Conservation (phyloP, 768 basidiomycete genomes). For the Leccinellum albellum region DNA sequence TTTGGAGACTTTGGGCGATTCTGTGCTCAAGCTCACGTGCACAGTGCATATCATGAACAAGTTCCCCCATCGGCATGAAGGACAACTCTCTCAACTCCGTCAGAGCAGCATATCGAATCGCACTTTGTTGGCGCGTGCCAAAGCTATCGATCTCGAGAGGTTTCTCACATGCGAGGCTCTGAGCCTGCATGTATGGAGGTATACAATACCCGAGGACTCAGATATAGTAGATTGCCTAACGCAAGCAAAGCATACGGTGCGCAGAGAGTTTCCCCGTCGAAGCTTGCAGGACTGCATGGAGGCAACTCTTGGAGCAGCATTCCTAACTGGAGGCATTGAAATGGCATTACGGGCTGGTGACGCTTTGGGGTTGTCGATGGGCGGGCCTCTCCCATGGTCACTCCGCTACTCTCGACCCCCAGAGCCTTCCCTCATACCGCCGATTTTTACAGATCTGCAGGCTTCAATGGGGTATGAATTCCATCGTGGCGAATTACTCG, state of each 20-base stretch:
- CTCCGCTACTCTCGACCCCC: conserved; percentile 45
- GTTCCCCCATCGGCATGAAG: conserved; percentile 77
- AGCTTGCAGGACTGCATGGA: conserved; percentile 89
- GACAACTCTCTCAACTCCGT: conserved; percentile 68
- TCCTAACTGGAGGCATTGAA: conserved; percentile 65
- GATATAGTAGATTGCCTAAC: conserved; percentile 31
- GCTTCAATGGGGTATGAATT: conserved; percentile 69
- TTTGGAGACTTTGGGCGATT: conserved; percentile 84
- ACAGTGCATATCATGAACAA: conserved; percentile 76
- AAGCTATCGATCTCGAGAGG: conserved; percentile 56
- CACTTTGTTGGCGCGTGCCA: conserved; percentile 64
- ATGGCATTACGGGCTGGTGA: conserved; percentile 65
- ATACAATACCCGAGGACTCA: conserved; percentile 38
- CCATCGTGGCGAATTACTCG: conserved; percentile 53
- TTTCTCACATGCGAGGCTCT: conserved; percentile 61
- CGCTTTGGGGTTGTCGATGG: conserved; percentile 66
- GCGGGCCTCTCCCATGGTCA: conserved; percentile 66
- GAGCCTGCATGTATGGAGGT: conserved; percentile 57
- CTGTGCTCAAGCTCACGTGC: conserved; percentile 71
- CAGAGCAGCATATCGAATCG: conserved; percentile 65
- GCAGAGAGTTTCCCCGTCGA: conserved; percentile 55
- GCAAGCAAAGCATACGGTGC: conserved; percentile 30
- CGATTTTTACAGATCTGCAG: conserved; percentile 55
- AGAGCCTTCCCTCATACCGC: conserved; percentile 35
- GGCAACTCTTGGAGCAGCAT: conserved; percentile 75